Conservation (phyloP, 2,329 filamentous ascomycete genomes). For the Alternaria arborescens region DNA sequence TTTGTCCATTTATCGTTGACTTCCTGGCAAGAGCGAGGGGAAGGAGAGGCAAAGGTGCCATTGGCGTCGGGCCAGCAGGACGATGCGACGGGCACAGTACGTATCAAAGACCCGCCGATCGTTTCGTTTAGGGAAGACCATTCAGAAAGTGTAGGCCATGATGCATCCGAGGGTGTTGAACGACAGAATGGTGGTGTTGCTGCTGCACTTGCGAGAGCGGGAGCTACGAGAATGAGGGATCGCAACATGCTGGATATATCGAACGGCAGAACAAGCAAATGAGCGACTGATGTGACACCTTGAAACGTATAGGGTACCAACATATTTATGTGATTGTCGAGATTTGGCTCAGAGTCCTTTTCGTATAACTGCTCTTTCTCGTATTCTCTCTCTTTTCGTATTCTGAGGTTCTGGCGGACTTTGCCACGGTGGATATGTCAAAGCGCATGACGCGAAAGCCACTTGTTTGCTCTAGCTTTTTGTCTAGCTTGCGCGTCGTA, state of each 20-base stretch:
- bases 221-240: not conserved
- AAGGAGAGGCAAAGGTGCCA: constrained; percentile 27
- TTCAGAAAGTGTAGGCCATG: not conserved
- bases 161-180: not conserved
- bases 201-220: not conserved
- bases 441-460: not conserved
- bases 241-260: not conserved
- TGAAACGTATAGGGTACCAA: fast-evolving
- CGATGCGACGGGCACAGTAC: not conserved
- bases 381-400: constrained; percentile 1
- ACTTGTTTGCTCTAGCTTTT: not conserved
- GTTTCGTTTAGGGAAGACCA: not conserved
- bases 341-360: not conserved
- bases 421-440: not conserved
- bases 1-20: constrained; percentile 42
- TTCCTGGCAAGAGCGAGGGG: constrained; percentile 28
- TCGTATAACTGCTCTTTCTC: not conserved
- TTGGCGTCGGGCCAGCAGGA: constrained; percentile 34
- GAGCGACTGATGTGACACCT: not conserved
- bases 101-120: not conserved
- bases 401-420: not conserved
- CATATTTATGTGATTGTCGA: not conserved
- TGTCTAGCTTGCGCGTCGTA: not conserved
- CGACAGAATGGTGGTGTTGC: not conserved
- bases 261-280: not conserved